Evolutionary conservation across 2,329 filamentous ascomycete genomes (phyloP).

Genomic region (Pseudogymnoascus sp.): DNA sequence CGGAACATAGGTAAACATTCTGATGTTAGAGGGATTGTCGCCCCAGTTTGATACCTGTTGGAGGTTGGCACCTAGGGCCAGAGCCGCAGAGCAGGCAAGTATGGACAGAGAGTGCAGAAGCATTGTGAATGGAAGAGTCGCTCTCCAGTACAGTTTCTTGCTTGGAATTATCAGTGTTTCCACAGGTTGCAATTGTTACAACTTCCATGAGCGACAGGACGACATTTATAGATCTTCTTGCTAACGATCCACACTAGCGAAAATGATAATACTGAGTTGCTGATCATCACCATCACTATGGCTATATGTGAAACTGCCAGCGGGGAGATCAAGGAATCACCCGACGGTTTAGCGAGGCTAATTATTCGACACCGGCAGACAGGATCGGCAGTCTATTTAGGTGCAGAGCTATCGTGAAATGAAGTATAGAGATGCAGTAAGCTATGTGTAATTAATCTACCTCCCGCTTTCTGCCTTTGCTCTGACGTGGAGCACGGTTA

Average conservation of each 20-base stretch:
- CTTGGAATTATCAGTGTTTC: background rate
- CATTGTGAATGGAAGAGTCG: background rate
- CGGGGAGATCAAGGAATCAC: background rate
- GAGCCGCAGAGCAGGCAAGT: background rate
- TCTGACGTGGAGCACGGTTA: too few species aligned
- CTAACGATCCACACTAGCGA: background rate
- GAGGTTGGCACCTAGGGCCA: background rate
- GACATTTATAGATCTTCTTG: background rate
- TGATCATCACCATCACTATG: background rate
- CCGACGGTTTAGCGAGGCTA: background rate
- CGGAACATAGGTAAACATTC: constrained; percentile 39
- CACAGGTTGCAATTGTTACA: background rate
- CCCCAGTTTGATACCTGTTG: constrained; percentile 32
- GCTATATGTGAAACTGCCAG: background rate
- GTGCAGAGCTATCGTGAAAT: background rate
- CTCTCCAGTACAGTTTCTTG: background rate
- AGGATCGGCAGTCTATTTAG: background rate
- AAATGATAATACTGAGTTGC: background rate
- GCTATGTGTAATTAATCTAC: background rate
- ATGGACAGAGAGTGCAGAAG: background rate
- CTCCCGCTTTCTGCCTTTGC: background rate
- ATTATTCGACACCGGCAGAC: background rate
- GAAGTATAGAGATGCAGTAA: too few species aligned
- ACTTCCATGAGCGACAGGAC: background rate
- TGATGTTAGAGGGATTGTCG: constrained; percentile 30